Evolutionary conservation across 345 rosid genomes (phyloP).

Genomic region (Euphorbia tirucalli): DNA sequence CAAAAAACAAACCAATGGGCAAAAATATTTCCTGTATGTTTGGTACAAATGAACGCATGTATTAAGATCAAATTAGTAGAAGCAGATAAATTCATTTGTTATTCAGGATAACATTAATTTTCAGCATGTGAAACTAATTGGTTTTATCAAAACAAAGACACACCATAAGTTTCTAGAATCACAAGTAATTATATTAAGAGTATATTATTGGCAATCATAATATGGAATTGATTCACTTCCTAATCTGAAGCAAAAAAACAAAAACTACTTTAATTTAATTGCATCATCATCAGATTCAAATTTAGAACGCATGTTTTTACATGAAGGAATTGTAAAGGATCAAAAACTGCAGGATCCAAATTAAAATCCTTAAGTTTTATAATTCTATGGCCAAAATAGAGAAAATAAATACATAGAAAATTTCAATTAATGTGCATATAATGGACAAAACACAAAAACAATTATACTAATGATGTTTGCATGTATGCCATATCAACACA

Average conservation of each 20-base stretch:
- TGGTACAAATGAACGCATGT: background rate
- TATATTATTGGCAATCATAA: background rate
- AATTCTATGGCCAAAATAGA: too few relatives aligned
- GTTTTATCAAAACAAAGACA: too few relatives aligned
- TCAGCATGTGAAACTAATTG: background rate
- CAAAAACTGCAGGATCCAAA: too few relatives aligned
- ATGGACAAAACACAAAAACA: too few relatives aligned
- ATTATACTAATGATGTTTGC: too few relatives aligned
- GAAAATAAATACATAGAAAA: too few relatives aligned
- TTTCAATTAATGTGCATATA: too few relatives aligned
- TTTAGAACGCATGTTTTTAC: too few relatives aligned
- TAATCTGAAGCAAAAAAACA: conserved; percentile 1
- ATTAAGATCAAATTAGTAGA: too few relatives aligned
- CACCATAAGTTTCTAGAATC: background rate
- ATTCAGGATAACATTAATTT: background rate
- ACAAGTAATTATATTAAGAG: background rate
- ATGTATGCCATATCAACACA: too few relatives aligned
- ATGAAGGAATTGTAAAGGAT: too few relatives aligned
- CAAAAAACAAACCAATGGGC: background rate
- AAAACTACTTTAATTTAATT: background rate
- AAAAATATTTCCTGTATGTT: background rate
- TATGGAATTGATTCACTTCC: background rate
- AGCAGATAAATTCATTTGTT: background rate
- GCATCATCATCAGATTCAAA: background rate
- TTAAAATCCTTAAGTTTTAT: too few relatives aligned